Evolutionary conservation across 495 filamentous ascomycete species (phyloP), one percentile per base, ranked within the genome.

Genomic region (Talaromyces stipitatus): DNA sequence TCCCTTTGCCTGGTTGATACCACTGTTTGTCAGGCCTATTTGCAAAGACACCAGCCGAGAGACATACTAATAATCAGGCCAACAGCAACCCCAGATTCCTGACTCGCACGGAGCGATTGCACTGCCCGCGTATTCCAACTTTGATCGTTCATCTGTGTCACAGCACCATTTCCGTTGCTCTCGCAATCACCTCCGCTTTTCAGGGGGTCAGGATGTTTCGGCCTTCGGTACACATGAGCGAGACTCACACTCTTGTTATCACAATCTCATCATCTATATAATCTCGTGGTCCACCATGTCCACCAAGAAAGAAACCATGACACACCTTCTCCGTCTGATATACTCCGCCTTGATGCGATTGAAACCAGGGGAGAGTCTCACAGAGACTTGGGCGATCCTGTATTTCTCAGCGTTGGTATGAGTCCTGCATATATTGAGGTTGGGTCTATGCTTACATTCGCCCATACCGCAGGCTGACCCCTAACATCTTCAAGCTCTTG

Each of bases 331-430:
- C 63, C 2, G 62, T 62, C 1, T 74, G 68, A 57, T 91, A 82
- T 2, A 78, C 61, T 14, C 82, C 83, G 0, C 82, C 78, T 63
- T 94, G 85, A 32, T 81, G 81, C 2, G 77, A 62, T 0, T 74
- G 76, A 66, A 82, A 92, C 69, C 86, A 92, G 0, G 79, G 75
- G 1, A 92, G 64, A 1, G 84, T 75, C 62, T 92, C 87, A 58
- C 82, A 86, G 3, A 94, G 64, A 0, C 77, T 78, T 12, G 82
- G 78, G 7, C 90, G 81, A 36, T 61, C 71, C 65, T 79, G 32
- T 5, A 22, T 16, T 46, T 4, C 16, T 28, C 2, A 32, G 9
- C 23, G 20, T 45, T 23, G 18, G 16, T 60, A 23, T 28, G 22
- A 69, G 29, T 66, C 57, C 16, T 18, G 50, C 12, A 18, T 16